Conservation (phyloP, 2,329 filamentous ascomycete species). For the Fusarium odoratissimum region DNA sequence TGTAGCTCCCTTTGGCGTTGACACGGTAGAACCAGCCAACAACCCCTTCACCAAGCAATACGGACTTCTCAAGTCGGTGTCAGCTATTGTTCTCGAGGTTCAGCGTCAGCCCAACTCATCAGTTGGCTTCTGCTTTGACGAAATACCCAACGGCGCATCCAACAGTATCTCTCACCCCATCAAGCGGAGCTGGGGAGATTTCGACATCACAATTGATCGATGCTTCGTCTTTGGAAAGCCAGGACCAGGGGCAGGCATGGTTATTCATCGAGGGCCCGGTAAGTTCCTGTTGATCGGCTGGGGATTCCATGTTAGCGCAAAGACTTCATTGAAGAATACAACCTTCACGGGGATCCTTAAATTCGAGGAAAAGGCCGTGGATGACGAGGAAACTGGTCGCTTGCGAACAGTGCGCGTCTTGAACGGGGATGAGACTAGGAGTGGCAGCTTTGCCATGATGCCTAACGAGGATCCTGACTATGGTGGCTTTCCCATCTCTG, state of each 20-base stretch:
- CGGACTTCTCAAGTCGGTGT: constrained; percentile 5
- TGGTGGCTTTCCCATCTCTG: constrained; percentile 62
- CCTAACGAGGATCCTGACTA: constrained; percentile 62
- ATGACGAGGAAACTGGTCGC: background rate
- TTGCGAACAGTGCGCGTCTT: constrained; percentile 2
- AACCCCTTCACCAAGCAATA: constrained; percentile 1
- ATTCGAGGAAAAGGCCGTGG: constrained; percentile 2
- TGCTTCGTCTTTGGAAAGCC: constrained; percentile 49
- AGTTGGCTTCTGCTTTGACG: constrained; percentile 29
- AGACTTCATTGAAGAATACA: background rate
- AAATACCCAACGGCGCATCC: background rate
- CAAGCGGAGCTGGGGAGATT: constrained; percentile 15
- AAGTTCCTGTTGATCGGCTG: constrained; percentile 41
- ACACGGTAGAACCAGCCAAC: constrained; percentile 3
- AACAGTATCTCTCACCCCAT: background rate
- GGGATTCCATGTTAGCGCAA: constrained; percentile 13
- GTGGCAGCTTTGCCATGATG: constrained; percentile 14
- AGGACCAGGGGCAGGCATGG: constrained; percentile 29
- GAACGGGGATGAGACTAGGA: constrained; percentile 28
- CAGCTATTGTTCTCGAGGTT: constrained; percentile 3
- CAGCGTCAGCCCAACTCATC: background rate
- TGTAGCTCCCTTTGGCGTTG: constrained; percentile 21
- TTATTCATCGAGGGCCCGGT: constrained; percentile 38
- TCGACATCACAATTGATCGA: constrained; percentile 47
- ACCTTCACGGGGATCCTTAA: constrained; percentile 13